Evolutionary conservation across 164 flowering plant species (phyloP).

Genomic region (Nymphaea colorata): DNA sequence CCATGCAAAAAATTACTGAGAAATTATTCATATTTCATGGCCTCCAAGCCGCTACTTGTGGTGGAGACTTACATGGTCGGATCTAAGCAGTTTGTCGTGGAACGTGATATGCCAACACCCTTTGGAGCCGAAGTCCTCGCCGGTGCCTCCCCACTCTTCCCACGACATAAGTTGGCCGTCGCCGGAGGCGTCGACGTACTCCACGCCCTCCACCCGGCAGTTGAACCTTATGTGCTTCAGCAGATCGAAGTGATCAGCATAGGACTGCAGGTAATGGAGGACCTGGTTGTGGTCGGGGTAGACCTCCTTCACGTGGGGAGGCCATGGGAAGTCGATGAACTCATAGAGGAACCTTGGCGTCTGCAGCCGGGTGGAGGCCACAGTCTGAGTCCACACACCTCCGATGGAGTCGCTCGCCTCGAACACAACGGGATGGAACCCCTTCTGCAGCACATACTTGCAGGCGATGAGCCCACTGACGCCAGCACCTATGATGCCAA

Average conservation of each 20-base stretch:
- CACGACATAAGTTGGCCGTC: slow-evolving; percentile 22
- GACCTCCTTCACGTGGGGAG: slow-evolving; percentile 19
- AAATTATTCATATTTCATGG: no score
- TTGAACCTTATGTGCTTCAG: slow-evolving; percentile 24
- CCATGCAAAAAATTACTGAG: no score
- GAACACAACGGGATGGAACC: slow-evolving; percentile 33
- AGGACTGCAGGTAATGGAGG: slow-evolving; percentile 35
- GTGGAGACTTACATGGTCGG: slow-evolving; percentile 13
- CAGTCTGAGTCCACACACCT: slow-evolving; percentile 31
- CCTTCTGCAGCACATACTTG: slow-evolving; percentile 36
- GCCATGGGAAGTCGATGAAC: slow-evolving; percentile 74
- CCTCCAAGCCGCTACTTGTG: no score
- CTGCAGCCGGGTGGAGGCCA: slow-evolving; percentile 41
- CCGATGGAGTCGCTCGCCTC: slow-evolving; percentile 13
- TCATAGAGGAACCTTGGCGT: slow-evolving; percentile 27
- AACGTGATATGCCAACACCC: slow-evolving; percentile 27
- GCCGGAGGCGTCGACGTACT: slow-evolving; percentile 16
- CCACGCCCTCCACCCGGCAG: slow-evolving; percentile 19
- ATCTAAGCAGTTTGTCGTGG: slow-evolving; percentile 10
- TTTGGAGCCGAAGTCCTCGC: slow-evolving; percentile 18
- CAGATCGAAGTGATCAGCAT: slow-evolving; percentile 28
- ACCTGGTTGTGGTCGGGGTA: slow-evolving; percentile 35
- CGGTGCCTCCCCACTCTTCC: slow-evolving; percentile 30
- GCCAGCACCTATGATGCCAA: slow-evolving; percentile 63
- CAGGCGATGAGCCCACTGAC: slow-evolving; percentile 64